phyloP scores from a whole-genome alignment of 2,329 filamentous ascomycete genomes.

The Paraphoma chrysanthemicola region DNA sequence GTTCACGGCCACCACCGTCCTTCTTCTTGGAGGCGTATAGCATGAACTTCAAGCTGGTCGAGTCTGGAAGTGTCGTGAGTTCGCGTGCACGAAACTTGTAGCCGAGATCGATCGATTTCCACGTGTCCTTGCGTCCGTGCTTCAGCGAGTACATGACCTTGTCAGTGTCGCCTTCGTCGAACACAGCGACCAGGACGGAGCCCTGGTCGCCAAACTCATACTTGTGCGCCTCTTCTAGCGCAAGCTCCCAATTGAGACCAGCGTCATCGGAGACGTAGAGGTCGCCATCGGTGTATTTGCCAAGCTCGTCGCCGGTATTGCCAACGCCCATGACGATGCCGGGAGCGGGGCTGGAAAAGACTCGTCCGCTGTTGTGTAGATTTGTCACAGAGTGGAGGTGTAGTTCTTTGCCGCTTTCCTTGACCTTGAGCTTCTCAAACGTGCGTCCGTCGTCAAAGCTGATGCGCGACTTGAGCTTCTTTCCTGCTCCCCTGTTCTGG shows the following conservation, averaged over 20 bases:
- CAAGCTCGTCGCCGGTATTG: conserved; percentile 80
- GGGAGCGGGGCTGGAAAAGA: conserved; percentile 93
- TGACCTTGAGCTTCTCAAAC: conserved; percentile 75
- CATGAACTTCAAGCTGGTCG: conserved; percentile 89
- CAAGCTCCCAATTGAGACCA: conserved; percentile 80
- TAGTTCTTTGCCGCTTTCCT: conserved; percentile 69
- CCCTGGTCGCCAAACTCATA: conserved; percentile 97
- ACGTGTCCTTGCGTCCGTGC: conserved; percentile 75
- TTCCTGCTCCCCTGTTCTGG: conserved; percentile 58
- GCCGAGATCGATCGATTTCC: conserved; percentile 75
- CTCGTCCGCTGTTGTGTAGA: conserved; percentile 78
- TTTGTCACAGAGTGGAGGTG: conserved; percentile 94
- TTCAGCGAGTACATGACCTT: conserved; percentile 82
- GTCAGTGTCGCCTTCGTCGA: conserved; percentile 69
- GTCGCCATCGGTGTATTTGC: conserved; percentile 74
- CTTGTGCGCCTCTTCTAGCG: conserved; percentile 82
- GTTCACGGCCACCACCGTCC: conserved; percentile 59
- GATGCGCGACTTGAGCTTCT: conserved; percentile 80
- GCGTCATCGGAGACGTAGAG: conserved; percentile 92
- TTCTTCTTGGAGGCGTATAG: conserved; percentile 65
- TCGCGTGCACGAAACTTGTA: conserved; percentile 73
- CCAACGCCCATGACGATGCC: conserved; percentile 94
- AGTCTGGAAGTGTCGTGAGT: conserved; percentile 89
- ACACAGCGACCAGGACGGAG: conserved; percentile 82
- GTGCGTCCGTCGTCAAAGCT: conserved; percentile 95